Evolutionary conservation across 2,329 filamentous ascomycete genomes (phyloP).

Genomic region (Fusarium falciforme): DNA sequence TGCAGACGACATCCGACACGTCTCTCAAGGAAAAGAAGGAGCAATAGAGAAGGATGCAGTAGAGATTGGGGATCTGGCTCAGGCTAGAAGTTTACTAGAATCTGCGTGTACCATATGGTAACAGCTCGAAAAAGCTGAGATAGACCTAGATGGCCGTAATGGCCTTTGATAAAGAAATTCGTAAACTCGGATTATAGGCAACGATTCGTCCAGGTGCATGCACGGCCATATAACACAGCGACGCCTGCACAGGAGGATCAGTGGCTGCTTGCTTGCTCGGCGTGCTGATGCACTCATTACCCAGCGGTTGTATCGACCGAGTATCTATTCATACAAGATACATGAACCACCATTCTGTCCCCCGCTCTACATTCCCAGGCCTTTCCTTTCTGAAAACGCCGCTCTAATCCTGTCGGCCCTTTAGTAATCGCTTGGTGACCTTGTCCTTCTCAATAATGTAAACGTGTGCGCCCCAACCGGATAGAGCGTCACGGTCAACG

Average conservation of each 20-base stretch:
- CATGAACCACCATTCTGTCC: constrained; percentile 34
- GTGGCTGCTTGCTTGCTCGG: constrained; percentile 12
- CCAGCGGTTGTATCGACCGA: constrained; percentile 39
- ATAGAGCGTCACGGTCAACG: constrained; percentile 94
- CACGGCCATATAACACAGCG: not conserved
- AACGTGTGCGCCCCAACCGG: constrained; percentile 97
- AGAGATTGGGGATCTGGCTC: constrained; percentile 28
- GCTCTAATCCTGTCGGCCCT: constrained; percentile 90
- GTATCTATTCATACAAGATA: constrained; percentile 52
- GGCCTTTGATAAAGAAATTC: constrained; percentile 26
- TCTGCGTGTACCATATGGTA: constrained; percentile 42
- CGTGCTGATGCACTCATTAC: constrained; percentile 43
- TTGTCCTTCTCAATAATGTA: constrained; percentile 99
- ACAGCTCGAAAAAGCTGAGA: constrained; percentile 26
- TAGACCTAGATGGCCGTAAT: constrained; percentile 37
- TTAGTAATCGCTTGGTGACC: constrained; percentile 98
- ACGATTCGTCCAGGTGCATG: not conserved
- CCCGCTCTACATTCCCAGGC: constrained; percentile 26
- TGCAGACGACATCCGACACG: constrained; percentile 59
- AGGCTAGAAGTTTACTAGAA: constrained; percentile 46
- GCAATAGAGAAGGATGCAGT: constrained; percentile 52
- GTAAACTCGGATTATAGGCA: constrained; percentile 19
- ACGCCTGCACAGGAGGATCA: not conserved
- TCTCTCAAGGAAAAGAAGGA: constrained; percentile 65
- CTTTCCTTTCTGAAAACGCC: constrained; percentile 26